Percentiles rank a stretch among this genome's conserved stretches.
Evolutionary conservation across 1,139 yeast genomes (phyloP).

Genomic region (Suhomyces terraborum): DNA sequence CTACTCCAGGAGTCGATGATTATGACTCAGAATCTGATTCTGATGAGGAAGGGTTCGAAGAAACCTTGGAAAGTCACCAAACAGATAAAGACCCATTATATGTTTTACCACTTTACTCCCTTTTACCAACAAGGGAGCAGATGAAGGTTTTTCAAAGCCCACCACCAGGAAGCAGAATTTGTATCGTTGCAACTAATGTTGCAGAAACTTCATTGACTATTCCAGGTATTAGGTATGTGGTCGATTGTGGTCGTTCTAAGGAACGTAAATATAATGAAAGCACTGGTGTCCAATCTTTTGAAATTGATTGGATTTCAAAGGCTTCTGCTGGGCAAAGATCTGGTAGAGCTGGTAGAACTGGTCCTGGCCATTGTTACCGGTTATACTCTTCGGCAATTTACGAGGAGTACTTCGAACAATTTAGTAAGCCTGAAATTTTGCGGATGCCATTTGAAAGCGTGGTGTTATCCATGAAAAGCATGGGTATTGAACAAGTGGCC

Average conservation of each 20-base stretch:
- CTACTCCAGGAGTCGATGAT: slow-evolving; percentile 37
- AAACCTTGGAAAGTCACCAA: slow-evolving; percentile 72
- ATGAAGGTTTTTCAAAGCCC: slow-evolving; percentile 89
- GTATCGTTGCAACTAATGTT: slow-evolving; percentile 95
- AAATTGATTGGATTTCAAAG: slow-evolving; percentile 88
- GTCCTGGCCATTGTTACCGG: slow-evolving; percentile 97
- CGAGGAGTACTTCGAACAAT: slow-evolving; percentile 81
- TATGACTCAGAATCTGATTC: slow-evolving; percentile 37
- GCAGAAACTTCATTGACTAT: slow-evolving; percentile 98
- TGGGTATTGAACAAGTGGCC: slow-evolving; percentile 89
- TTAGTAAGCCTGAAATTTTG: slow-evolving; percentile 84
- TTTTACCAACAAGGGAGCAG: slow-evolving; percentile 90
- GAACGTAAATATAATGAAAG: slow-evolving; percentile 81
- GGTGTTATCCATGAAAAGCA: slow-evolving; percentile 90
- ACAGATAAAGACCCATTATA: slow-evolving; percentile 79
- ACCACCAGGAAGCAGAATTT: slow-evolving; percentile 81
- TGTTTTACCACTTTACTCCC: slow-evolving; percentile 88
- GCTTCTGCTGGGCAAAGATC: slow-evolving; percentile 96
- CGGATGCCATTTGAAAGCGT: slow-evolving; percentile 97
- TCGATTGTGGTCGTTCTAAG: slow-evolving; percentile 92
- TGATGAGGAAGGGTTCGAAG: slow-evolving; percentile 87
- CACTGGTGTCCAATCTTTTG: slow-evolving; percentile 91
- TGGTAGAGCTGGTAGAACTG: slow-evolving; percentile 99
- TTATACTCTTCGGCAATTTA: slow-evolving; percentile 93
- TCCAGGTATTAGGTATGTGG: slow-evolving; percentile 92